Evolutionary conservation across 345 rosid genomes (phyloP).

Genomic region (Sisymbrium irio): DNA sequence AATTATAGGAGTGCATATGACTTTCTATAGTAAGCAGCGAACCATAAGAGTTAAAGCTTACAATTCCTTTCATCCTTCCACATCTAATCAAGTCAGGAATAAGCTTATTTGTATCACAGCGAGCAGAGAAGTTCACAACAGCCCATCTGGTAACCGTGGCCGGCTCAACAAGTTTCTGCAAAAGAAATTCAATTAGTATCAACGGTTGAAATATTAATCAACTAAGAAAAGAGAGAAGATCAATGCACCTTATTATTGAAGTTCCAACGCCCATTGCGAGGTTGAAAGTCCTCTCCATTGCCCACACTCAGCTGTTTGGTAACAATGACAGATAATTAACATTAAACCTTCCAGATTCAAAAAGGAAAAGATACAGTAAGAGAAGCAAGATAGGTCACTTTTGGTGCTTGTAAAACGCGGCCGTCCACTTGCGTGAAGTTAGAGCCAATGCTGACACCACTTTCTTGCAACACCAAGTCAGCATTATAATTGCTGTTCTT

Average conservation of each 20-base stretch:
- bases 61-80: conserved; percentile 80
- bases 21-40: background rate
- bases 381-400: conserved; percentile 37
- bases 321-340: background rate
- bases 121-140: conserved; percentile 86
- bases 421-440: conserved; percentile 78
- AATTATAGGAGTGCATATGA: background rate
- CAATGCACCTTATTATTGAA: conserved; percentile 70
- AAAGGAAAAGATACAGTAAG: background rate
- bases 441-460: conserved; percentile 61
- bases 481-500: conserved; percentile 61
- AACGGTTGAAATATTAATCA: background rate
- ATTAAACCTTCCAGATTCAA: background rate
- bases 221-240: background rate
- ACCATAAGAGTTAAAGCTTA: conserved; percentile 42
- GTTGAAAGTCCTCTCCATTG: conserved; percentile 70
- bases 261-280: conserved; percentile 91
- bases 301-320: conserved; percentile 74
- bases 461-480: conserved; percentile 64
- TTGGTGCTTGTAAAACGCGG: conserved; percentile 75
- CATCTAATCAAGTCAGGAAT: conserved; percentile 60
- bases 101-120: conserved; percentile 57
- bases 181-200: conserved; percentile 12
- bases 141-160: conserved; percentile 71
- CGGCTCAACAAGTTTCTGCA: conserved; percentile 77